Evolutionary conservation across 139 green algal species (phyloP), one percentile per base, ranked within the genome.

Genomic region (Asterochloris sp.): DNA sequence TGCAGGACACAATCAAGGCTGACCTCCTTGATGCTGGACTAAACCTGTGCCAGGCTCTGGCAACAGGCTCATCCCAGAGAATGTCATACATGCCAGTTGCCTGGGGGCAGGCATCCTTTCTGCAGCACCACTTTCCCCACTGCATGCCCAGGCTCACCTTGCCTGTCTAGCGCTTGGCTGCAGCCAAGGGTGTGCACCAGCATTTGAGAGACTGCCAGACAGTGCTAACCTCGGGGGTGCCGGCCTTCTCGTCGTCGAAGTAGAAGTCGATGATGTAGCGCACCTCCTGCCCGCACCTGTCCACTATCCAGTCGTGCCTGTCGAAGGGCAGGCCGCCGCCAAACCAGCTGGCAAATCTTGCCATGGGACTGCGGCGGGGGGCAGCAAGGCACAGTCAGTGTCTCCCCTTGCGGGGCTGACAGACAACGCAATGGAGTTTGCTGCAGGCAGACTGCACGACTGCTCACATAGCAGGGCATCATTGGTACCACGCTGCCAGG

Each of bases 241-340:
- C 96, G 24, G 95, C 95, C 75, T 95, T 96, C 62, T 95, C 87
- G 62, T 99, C 96, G 86, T 98, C 89, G 83, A 96, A 98, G 86
- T 99, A 99, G 85, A 98, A 99, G 86, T 99, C 96, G 69, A 99
- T 98, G 62, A 99, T 89, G 88, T 99, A 99, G 23, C 96, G 92
- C 60, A 98, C 94, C 82, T 97, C 90, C 74, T 89, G 27, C 1
- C 95, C 96, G 80, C 86, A 92, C 19, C 92, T 79, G 86, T 98
- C 95, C n/a, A 98, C 88, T n/a, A 91, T 93, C 94, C 95, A 99
- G 86, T 98, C 95, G 83, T 98, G 96, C 14, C 96, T 90, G 88
- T 98, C 96, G 89, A 98, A 98, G 0, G 96, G 89, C 85, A 95
- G 77, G 84, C 88, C 80, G 11, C 90, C 91, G 0, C 91, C 90